A percentile compares a stretch with the other conserved stretches of the same genome.
phyloP scores from a whole-genome alignment of 2,329 filamentous ascomycete species.

The Acephala macrosclerotiorum region DNA sequence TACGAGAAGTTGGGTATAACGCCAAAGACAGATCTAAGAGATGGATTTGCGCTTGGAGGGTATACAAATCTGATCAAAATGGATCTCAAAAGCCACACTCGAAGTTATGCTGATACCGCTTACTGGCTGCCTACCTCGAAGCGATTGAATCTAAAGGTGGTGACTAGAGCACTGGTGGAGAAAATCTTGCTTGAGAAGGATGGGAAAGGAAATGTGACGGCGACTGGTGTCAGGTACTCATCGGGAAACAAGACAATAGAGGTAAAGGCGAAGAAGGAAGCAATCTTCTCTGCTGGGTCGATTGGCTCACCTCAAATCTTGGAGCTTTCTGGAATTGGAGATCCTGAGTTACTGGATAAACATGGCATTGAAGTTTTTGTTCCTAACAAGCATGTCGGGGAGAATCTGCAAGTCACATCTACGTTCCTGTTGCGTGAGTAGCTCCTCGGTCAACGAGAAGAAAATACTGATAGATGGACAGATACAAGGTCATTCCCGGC shows the following conservation, averaged over 20 bases:
- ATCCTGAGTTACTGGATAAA: slow-evolving; percentile 9
- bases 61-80: slow-evolving; percentile 23
- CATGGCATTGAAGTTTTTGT: slow-evolving; percentile 26
- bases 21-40: slow-evolving; percentile 16
- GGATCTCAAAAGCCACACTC: slow-evolving; percentile 11
- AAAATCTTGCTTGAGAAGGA: slow-evolving; percentile 62
- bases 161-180: slow-evolving; percentile 86
- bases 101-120: slow-evolving; percentile 33
- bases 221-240: slow-evolving; percentile 22
- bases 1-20: slow-evolving; percentile 5
- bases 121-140: slow-evolving; percentile 26
- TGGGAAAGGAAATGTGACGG: slow-evolving; percentile 27
- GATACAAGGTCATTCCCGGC: slow-evolving; percentile 17
- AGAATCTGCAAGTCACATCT: slow-evolving; percentile 45
- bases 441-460: no score
- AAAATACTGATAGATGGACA: no score
- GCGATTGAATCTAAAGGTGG: slow-evolving; percentile 72
- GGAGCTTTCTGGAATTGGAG: slow-evolving; percentile 45
- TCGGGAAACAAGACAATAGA: not conserved
- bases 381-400: slow-evolving; percentile 48
- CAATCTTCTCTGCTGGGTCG: slow-evolving; percentile 42
- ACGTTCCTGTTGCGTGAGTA: slow-evolving; percentile 10
- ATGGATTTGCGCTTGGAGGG: slow-evolving; percentile 17
- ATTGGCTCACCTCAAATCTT: slow-evolving; percentile 42
- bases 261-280: slow-evolving; percentile 37